A percentile compares a stretch with the other conserved stretches of the same genome.
These are phyloP conservation scores for Trichophyton mentagrophytes DNA, from an alignment of 2,329 filamentous ascomycete species.

Conservation along the genomic window DNA sequence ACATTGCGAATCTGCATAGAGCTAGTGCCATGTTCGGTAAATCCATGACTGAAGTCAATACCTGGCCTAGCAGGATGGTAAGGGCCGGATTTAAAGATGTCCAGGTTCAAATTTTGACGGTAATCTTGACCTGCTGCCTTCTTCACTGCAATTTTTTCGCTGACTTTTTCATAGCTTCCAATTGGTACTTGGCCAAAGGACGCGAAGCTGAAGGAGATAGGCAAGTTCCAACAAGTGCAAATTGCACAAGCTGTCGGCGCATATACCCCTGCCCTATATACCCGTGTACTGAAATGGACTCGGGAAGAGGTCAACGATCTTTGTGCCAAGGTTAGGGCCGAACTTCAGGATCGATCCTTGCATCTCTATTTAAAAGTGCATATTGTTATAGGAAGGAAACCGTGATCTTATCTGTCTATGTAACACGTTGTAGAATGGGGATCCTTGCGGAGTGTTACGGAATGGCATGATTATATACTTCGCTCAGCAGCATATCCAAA, in stretches of 20 bases:
- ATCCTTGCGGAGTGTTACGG: neutral
- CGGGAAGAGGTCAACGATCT: conserved; percentile 8
- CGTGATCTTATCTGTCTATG: neutral
- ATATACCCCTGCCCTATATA: conserved; percentile 15
- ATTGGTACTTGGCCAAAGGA: conserved; percentile 14
- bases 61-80: conserved; percentile 32
- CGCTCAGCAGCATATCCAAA: neutral
- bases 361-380: conserved; percentile 11
- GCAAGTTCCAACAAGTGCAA: conserved; percentile 11
- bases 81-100: conserved; percentile 45
- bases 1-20: neutral
- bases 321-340: conserved; percentile 3
- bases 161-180: conserved; percentile 9
- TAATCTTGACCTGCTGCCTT: neutral
- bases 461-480: neutral
- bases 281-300: conserved; percentile 7
- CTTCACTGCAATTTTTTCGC: neutral
- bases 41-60: conserved; percentile 24
- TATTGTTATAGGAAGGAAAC: conserved; percentile 8
- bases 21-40: conserved; percentile 22
- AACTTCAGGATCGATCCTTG: conserved; percentile 10
- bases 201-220: conserved; percentile 10
- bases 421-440: neutral
- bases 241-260: conserved; percentile 12
- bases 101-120: conserved; percentile 9